phyloP scores from a whole-genome alignment of 331 rosid species.

The Arachis monticola region DNA sequence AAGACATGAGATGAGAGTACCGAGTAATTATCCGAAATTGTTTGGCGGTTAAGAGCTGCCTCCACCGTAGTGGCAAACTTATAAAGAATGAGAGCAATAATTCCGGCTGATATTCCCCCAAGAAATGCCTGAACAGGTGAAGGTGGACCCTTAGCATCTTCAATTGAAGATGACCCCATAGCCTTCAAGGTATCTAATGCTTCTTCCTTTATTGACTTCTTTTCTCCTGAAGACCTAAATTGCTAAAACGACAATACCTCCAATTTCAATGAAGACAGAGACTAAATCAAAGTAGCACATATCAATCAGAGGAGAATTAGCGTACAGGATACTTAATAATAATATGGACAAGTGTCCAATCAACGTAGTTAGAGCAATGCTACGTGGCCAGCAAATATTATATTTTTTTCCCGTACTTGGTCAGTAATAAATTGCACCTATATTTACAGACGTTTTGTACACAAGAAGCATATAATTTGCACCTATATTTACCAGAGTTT shows the following conservation, averaged over 20 bases:
- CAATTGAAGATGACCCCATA: conserved; percentile 63
- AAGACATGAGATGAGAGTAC: conserved; percentile 48
- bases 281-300: conserved; percentile 1
- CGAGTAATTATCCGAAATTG: conserved; percentile 80
- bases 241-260: conserved; percentile 57
- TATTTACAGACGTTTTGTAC: too few relatives aligned
- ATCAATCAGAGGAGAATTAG: conserved; percentile 6
- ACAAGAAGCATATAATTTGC: too few relatives aligned
- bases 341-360: not conserved
- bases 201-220: conserved; percentile 78
- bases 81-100: conserved; percentile 79
- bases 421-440: too few relatives aligned
- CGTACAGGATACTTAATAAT: not conserved
- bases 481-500: too few relatives aligned
- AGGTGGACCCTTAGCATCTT: conserved; percentile 58
- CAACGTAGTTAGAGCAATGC: too few relatives aligned
- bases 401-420: too few relatives aligned
- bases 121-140: conserved; percentile 80
- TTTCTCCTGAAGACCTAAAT: conserved; percentile 86
- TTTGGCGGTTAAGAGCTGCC: conserved; percentile 77
- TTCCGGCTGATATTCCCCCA: conserved; percentile 87
- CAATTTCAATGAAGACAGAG: conserved; percentile 37
- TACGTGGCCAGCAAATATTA: too few relatives aligned
- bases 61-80: conserved; percentile 88
- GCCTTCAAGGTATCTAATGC: conserved; percentile 82